Evolutionary conservation across 2,329 filamentous ascomycete genomes (phyloP).

Genomic region (Aspergillus floridensis): DNA sequence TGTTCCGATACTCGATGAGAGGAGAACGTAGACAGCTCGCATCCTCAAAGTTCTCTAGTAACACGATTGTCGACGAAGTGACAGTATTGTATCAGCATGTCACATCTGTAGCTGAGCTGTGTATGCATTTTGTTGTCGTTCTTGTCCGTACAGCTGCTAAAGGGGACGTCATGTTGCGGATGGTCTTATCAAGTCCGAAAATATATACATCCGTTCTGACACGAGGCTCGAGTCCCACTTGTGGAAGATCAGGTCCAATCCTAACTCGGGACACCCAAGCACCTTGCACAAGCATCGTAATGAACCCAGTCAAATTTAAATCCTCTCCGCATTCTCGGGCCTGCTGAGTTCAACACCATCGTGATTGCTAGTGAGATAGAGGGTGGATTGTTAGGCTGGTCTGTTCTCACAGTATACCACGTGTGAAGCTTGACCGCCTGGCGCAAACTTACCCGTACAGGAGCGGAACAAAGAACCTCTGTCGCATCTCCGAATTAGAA

Average conservation of each 20-base stretch:
- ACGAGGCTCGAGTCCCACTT: background rate
- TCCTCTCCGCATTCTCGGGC: background rate
- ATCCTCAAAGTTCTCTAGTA: no score
- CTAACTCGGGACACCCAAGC: background rate
- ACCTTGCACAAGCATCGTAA: background rate
- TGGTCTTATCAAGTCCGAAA: background rate
- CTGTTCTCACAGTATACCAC: constrained; percentile 30
- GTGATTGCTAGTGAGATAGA: constrained; percentile 6
- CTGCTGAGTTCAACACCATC: background rate
- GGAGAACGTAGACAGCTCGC: no score
- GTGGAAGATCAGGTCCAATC: background rate
- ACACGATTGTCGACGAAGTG: no score
- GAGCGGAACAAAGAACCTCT: background rate
- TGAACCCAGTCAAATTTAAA: background rate
- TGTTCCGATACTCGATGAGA: background rate
- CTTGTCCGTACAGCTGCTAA: background rate
- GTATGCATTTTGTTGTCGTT: background rate
- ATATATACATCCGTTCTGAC: background rate
- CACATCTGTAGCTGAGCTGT: background rate
- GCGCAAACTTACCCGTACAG: background rate
- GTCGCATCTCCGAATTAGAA: no score
- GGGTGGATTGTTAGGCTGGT: constrained; percentile 17
- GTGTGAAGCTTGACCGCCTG: constrained; percentile 30
- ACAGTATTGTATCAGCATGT: no score
- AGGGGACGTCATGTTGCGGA: background rate